Base-by-base conservation (phyloP, 768 basidiomycete species). In the Plicaturopsis crispa region DNA sequence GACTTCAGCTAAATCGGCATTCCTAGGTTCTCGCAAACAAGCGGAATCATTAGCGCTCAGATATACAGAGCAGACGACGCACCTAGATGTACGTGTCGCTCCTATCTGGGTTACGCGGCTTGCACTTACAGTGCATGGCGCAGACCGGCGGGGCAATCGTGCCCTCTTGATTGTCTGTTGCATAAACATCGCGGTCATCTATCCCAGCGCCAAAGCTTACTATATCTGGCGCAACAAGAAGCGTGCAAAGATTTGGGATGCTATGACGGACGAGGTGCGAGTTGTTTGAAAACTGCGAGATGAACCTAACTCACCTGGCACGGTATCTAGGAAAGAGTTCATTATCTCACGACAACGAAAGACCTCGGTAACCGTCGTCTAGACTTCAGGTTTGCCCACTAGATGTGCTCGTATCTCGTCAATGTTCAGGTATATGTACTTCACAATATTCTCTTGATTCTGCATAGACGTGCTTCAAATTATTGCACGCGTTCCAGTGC, bases 361-460 rank as follows among this genome's bases (percentile, higher is more conserved):
- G 78, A 84, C 45, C 48, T 67, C 16, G 78, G 79, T 22, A 81
- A 78, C 42, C 63, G 69, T 42, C 64, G 75, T n/a, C 63, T 81
- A 21, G 76, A 80, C 51, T 81, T 79, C 52, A 61, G 74, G 23
- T 80, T 80, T 44, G 74, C 73, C 3, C 71, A 80, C 54, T 78
- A 39, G 47, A 0, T n/a, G n/a, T n/a, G n/a, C n/a, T n/a, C 30
- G 1, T 20, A 16, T 23, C 24, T 28, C 8, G 3, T 31, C 3
- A 14, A 20, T 30, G 21, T 36, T 31, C 22, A 3, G 8, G n/a
- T 31, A n/a, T 19, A 22, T 33, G n/a, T 16, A n/a, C 14, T 8
- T 24, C n/a, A n/a, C n/a, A n/a, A n/a, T n/a, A n/a, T n/a, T n/a
- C n/a, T n/a, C n/a, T n/a, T n/a, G n/a, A n/a, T n/a, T n/a, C 30